Percentiles rank a stretch among this genome's conserved stretches.
Evolutionary conservation across 441 rosid genomes (phyloP).

Genomic region (Erysimum cheiri): DNA sequence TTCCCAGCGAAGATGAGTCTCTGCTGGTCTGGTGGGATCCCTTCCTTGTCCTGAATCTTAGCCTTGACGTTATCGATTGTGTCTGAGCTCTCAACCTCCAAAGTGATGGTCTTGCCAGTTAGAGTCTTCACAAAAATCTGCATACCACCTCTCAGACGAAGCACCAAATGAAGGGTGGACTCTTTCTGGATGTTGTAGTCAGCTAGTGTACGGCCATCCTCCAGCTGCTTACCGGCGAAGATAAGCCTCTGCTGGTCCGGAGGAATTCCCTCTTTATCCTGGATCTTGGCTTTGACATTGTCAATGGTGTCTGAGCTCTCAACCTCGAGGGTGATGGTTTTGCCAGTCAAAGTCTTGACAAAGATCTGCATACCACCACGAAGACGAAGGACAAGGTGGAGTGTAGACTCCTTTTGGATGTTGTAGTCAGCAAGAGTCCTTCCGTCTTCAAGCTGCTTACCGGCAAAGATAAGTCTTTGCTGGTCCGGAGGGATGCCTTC

Average conservation of each 20-base stretch:
- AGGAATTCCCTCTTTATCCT: slow-evolving; percentile 48
- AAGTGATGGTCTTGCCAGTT: slow-evolving; percentile 40
- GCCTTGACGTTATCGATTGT: slow-evolving; percentile 45
- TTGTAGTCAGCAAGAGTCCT: slow-evolving; percentile 42
- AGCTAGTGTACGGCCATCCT: slow-evolving; percentile 43
- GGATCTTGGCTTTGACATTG: slow-evolving; percentile 49
- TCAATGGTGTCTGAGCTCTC: slow-evolving; percentile 49
- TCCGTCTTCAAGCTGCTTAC: slow-evolving; percentile 51
- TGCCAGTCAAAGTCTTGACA: slow-evolving; percentile 48
- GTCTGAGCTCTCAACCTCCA: slow-evolving; percentile 47
- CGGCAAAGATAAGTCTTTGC: slow-evolving; percentile 50
- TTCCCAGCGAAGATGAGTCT: slow-evolving; percentile 41
- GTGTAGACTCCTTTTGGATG: slow-evolving; percentile 45
- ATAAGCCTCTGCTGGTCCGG: slow-evolving; percentile 51
- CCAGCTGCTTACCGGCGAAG: slow-evolving; percentile 48
- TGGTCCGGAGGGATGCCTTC: slow-evolving; percentile 53
- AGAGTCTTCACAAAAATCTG: slow-evolving; percentile 48
- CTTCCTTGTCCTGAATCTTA: slow-evolving; percentile 47
- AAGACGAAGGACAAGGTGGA: slow-evolving; percentile 48
- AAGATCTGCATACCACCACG: slow-evolving; percentile 58
- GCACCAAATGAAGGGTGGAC: slow-evolving; percentile 41
- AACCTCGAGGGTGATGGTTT: slow-evolving; percentile 47
- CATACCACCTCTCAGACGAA: slow-evolving; percentile 44
- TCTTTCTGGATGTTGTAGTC: slow-evolving; percentile 51
- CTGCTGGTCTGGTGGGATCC: slow-evolving; percentile 48